A percentile compares a stretch with the other conserved stretches of the same genome.
These are phyloP conservation scores for Apiospora pterosperma DNA, from an alignment of 2,329 filamentous ascomycete species.

Conservation along the genomic window DNA sequence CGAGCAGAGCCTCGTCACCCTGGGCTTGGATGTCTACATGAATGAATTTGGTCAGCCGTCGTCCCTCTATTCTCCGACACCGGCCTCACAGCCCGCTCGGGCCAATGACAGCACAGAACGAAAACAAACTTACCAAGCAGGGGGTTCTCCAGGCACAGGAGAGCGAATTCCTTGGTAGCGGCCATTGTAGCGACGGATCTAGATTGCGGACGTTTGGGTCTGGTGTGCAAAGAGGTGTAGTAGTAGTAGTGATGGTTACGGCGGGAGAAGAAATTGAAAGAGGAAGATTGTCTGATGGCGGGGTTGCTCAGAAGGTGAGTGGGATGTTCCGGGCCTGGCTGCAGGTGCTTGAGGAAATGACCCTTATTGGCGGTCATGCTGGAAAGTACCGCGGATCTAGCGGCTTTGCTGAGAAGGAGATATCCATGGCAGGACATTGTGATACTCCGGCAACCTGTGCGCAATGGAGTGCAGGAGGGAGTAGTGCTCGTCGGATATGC, in stretches of 20 bases:
- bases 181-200: slow-evolving; percentile 56
- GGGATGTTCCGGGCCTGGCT: slow-evolving; percentile 6
- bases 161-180: slow-evolving; percentile 73
- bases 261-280: slow-evolving; percentile 28
- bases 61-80: neutral
- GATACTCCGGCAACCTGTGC: neutral
- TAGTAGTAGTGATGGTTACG: slow-evolving; percentile 17
- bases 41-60: neutral
- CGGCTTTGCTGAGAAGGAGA: neutral
- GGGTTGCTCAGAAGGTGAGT: slow-evolving; percentile 17
- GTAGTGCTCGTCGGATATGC: neutral
- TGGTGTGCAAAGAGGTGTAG: slow-evolving; percentile 14
- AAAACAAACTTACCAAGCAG: slow-evolving; percentile 68
- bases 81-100: neutral
- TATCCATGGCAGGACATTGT: neutral
- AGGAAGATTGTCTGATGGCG: slow-evolving; percentile 20
- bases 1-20: slow-evolving; percentile 78
- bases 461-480: neutral
- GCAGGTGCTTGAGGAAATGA: neutral
- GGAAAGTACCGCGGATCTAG: neutral
- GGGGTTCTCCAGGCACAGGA: slow-evolving; percentile 95
- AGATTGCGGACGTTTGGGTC: slow-evolving; percentile 10
- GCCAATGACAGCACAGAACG: slow-evolving; percentile 4
- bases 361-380: neutral
- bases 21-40: slow-evolving; percentile 79